Conservation (phyloP, 306 rosid genomes). For the Gynostemma pentaphyllum region DNA sequence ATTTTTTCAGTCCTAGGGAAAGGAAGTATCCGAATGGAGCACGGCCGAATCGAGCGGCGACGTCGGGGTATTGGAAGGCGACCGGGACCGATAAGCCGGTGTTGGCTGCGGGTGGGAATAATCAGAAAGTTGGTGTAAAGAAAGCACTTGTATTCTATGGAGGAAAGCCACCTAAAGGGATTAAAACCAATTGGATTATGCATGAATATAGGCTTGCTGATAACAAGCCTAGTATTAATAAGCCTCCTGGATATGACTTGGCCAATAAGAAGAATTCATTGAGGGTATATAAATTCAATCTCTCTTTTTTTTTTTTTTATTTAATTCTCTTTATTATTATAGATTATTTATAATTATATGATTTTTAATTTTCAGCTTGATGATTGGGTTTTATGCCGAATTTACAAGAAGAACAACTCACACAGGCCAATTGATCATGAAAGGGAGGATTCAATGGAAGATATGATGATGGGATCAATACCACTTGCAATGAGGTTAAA, state of each 20-base stretch:
- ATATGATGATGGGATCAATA: conserved; percentile 38
- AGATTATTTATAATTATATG: too few species aligned
- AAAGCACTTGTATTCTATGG: conserved; percentile 68
- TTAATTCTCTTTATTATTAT: too few species aligned
- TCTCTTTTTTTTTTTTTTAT: background rate
- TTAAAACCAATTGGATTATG: conserved; percentile 77
- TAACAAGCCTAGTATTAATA: conserved; percentile 36
- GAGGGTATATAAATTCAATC: conserved; percentile 35
- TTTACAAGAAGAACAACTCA: conserved; percentile 59
- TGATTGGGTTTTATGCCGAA: conserved; percentile 71
- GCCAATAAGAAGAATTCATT: conserved; percentile 61
- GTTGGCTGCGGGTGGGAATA: conserved; percentile 23
- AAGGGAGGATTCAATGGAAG: conserved; percentile 52
- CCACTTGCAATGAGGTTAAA: conserved; percentile 35
- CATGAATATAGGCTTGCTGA: conserved; percentile 59
- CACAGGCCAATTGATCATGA: conserved; percentile 39
- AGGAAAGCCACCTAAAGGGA: conserved; percentile 69
- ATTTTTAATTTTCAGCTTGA: conserved; percentile 30
- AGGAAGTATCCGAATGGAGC: conserved; percentile 73
- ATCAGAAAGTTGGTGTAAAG: conserved; percentile 63
- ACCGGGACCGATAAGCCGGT: conserved; percentile 73
- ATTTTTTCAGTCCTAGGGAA: conserved; percentile 61
- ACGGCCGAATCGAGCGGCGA: conserved; percentile 62
- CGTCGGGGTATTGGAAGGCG: conserved; percentile 75
- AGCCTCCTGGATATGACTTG: conserved; percentile 58